These are phyloP conservation scores for Penicillium steckii DNA, from an alignment of 495 filamentous ascomycete genomes.

Conservation along the genomic window DNA sequence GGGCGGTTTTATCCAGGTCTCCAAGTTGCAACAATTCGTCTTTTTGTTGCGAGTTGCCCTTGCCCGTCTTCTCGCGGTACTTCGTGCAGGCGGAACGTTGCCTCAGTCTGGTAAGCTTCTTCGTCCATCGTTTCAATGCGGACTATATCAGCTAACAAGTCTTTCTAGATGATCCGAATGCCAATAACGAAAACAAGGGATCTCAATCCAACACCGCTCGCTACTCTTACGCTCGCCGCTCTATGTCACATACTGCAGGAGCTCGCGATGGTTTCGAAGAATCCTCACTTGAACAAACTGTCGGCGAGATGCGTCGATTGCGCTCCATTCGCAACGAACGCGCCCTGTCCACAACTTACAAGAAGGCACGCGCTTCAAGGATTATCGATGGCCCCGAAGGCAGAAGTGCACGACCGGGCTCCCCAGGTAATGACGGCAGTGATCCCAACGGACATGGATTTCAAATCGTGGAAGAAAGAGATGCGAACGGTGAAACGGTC, in stretches of 20 bases:
- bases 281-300: constrained; percentile 89
- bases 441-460: constrained; percentile 59
- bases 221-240: constrained; percentile 66
- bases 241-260: constrained; percentile 69
- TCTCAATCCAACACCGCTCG: constrained; percentile 43
- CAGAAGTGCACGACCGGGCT: constrained; percentile 71
- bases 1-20: constrained; percentile 60
- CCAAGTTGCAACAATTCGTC: constrained; percentile 89
- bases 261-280: constrained; percentile 56
- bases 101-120: constrained; percentile 69
- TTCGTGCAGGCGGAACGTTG: constrained; percentile 77
- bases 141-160: constrained; percentile 7
- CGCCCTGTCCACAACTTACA: constrained; percentile 85
- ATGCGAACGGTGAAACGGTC: constrained; percentile 67
- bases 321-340: constrained; percentile 93
- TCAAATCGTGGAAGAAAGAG: constrained; percentile 85
- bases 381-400: constrained; percentile 92
- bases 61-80: constrained; percentile 81
- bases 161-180: constrained; percentile 66
- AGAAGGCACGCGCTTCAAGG: constrained; percentile 83
- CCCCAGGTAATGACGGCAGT: constrained; percentile 65
- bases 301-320: constrained; percentile 89
- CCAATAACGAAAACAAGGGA: constrained; percentile 64
- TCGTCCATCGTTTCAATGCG: too few species aligned
- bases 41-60: constrained; percentile 90